These are phyloP conservation scores for Prunus armeniaca DNA, from an alignment of 306 rosid genomes.

Conservation along the genomic window DNA sequence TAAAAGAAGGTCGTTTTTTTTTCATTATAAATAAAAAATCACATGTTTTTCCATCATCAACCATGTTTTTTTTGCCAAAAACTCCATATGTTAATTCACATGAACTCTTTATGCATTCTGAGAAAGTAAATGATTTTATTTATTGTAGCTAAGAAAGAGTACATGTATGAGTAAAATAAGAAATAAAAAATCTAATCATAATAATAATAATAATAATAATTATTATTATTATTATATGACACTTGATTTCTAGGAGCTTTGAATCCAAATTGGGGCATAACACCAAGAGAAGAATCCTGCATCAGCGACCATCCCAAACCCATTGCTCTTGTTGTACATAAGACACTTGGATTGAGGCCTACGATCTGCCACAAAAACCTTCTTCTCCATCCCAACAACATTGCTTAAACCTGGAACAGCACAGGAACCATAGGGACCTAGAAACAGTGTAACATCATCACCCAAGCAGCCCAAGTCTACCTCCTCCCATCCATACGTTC, in stretches of 20 bases:
- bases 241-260: neutral
- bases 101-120: too few relatives aligned
- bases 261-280: neutral
- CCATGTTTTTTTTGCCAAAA: too few relatives aligned
- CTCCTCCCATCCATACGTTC: neutral
- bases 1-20: too few relatives aligned
- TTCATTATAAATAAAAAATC: too few relatives aligned
- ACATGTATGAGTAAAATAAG: neutral
- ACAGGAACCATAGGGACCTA: neutral
- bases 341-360: neutral
- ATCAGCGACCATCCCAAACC: neutral
- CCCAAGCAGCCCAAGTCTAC: neutral
- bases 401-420: too few relatives aligned
- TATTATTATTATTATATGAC: neutral
- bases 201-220: too few relatives aligned
- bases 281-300: neutral
- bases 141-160: too few relatives aligned
- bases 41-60: too few relatives aligned
- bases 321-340: neutral
- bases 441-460: neutral
- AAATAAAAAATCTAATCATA: too few relatives aligned
- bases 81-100: too few relatives aligned
- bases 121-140: too few relatives aligned
- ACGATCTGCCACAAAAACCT: neutral
- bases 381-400: neutral